Conservation (phyloP, 2,329 filamentous ascomycete genomes). For the Arthroderma sp. region DNA sequence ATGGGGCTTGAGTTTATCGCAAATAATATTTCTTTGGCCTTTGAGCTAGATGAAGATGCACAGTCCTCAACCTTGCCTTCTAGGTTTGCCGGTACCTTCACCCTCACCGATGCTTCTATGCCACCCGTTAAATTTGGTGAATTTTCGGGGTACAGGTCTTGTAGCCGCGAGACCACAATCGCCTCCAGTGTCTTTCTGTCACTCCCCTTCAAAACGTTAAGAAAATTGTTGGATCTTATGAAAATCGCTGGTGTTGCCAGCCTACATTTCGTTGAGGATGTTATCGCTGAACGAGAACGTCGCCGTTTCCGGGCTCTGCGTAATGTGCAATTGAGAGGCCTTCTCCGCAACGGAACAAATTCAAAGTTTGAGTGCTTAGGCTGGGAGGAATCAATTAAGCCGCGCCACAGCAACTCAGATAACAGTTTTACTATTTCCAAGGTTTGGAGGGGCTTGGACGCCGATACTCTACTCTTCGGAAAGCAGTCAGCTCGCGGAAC, state of each 20-base stretch:
- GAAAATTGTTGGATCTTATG: conserved; percentile 13
- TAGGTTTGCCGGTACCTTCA: too few species aligned
- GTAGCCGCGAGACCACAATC: conserved; percentile 9
- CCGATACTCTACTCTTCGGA: too few species aligned
- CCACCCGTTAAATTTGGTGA: too few species aligned
- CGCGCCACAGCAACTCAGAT: too few species aligned
- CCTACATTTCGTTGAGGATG: conserved; percentile 8
- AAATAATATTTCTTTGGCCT: conserved; percentile 12
- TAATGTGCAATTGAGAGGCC: background rate
- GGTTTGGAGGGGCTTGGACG: too few species aligned
- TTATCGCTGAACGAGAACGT: conserved; percentile 19
- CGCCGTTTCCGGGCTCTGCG: conserved; percentile 12
- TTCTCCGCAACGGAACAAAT: background rate
- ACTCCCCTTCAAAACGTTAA: conserved; percentile 17
- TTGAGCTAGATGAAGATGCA: conserved; percentile 16
- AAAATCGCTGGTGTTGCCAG: conserved; percentile 9
- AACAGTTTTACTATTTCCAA: too few species aligned
- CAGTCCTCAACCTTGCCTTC: conserved; percentile 14
- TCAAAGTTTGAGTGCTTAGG: background rate
- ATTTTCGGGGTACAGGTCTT: background rate
- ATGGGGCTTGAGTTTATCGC: conserved; percentile 16
- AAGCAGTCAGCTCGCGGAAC: too few species aligned
- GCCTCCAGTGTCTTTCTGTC: conserved; percentile 18
- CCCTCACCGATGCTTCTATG: too few species aligned
- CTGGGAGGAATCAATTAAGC: too few species aligned